Conservation (phyloP, 805 yeast species). For the Saturnispora kantuleensis region DNA sequence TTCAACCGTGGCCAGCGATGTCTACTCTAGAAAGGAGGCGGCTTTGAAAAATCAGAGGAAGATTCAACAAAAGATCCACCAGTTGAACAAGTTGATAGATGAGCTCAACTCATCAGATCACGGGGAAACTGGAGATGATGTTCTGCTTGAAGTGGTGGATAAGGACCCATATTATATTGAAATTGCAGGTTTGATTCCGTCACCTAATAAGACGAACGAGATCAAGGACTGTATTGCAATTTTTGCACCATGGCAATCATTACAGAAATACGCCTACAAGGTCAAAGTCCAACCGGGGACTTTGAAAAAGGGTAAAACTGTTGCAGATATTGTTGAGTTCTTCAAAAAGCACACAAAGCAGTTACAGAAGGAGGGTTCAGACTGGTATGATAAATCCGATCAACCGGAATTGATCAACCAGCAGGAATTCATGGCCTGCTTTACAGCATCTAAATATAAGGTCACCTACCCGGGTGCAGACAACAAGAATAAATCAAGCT, state of each 20-base stretch:
- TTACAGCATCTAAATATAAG: slow-evolving; percentile 67
- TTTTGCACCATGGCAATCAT: slow-evolving; percentile 87
- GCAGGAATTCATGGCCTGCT: slow-evolving; percentile 52
- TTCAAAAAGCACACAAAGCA: slow-evolving; percentile 32
- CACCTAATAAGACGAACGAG: slow-evolving; percentile 40
- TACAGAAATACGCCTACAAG: slow-evolving; percentile 67
- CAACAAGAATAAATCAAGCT: slow-evolving; percentile 9
- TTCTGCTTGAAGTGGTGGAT: slow-evolving; percentile 17
- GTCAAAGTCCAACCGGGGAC: slow-evolving; percentile 73
- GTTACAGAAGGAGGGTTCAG: slow-evolving; percentile 29
- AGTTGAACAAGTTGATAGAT: slow-evolving; percentile 24
- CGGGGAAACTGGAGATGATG: slow-evolving; percentile 14
- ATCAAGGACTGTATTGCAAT: slow-evolving; percentile 65
- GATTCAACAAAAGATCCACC: slow-evolving; percentile 24
- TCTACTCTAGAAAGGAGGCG: slow-evolving; percentile 7
- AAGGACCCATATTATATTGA: slow-evolving; percentile 23
- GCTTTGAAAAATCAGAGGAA: slow-evolving; percentile 16
- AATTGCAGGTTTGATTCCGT: slow-evolving; percentile 28
- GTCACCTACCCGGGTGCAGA: slow-evolving; percentile 45
- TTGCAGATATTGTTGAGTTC: slow-evolving; percentile 54
- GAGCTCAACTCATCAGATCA: slow-evolving; percentile 20
- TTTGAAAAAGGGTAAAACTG: slow-evolving; percentile 81
- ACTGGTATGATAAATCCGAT: slow-evolving; percentile 65
- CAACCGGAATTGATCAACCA: slow-evolving; percentile 47
- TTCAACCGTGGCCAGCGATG: slow-evolving; percentile 8